Evolutionary conservation across 257 asterid genomes (phyloP).

Genomic region (Solanum raphanifolium): DNA sequence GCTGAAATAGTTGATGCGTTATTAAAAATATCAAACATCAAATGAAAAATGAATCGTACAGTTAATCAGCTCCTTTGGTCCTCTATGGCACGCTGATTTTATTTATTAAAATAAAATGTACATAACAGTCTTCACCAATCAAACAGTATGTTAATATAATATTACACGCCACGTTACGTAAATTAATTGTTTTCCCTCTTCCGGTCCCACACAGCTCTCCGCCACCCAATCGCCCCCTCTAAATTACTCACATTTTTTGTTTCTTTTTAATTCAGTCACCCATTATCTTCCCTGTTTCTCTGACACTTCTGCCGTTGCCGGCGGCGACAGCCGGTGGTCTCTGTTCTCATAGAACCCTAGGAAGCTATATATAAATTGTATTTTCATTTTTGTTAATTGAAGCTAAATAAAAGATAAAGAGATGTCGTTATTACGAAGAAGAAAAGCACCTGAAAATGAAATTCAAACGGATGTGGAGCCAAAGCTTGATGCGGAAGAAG

Average conservation of each 20-base stretch:
- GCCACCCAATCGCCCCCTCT: neutral
- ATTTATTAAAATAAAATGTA: neutral
- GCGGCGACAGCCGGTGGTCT: neutral
- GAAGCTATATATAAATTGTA: neutral
- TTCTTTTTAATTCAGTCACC: neutral
- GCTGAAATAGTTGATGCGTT: no score
- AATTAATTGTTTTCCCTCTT: neutral
- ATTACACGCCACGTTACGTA: neutral
- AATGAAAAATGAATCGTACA: rapidly evolving
- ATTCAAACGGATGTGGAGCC: constrained; percentile 5
- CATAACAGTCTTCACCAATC: neutral
- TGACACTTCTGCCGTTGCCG: neutral
- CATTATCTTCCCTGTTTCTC: neutral
- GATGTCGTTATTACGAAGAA: constrained; percentile 40
- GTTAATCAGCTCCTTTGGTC: neutral
- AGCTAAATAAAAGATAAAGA: neutral
- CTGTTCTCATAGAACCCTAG: neutral
- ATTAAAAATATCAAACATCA: no score
- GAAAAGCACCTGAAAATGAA: constrained; percentile 31
- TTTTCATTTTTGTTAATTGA: neutral
- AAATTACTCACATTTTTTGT: neutral
- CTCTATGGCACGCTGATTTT: neutral
- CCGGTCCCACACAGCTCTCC: neutral
- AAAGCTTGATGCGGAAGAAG: constrained; percentile 8
- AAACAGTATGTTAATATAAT: neutral